Evolutionary conservation across 371 early-diverging fungal species (phyloP).

Genomic region (Fennellomyces sp.): DNA sequence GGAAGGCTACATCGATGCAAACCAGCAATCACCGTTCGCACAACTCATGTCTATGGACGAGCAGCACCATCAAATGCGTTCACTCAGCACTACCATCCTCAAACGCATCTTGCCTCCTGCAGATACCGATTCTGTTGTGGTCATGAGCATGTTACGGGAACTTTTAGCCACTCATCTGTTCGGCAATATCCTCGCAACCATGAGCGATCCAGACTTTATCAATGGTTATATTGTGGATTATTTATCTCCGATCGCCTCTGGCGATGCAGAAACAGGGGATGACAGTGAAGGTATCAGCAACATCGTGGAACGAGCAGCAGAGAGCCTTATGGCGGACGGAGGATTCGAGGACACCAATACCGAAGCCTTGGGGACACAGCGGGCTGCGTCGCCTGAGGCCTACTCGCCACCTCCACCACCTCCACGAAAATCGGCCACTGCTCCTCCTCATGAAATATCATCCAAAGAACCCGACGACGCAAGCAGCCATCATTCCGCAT

Average conservation of each 20-base stretch:
- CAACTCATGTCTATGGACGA: conserved; percentile 42
- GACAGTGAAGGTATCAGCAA: conserved; percentile 18
- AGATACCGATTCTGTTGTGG: conserved; percentile 33
- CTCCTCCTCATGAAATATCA: background rate
- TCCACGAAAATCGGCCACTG: background rate
- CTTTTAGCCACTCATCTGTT: conserved; percentile 41
- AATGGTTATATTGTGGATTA: conserved; percentile 43
- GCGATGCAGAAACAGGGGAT: background rate
- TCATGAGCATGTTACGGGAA: conserved; percentile 38
- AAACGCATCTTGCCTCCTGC: conserved; percentile 31
- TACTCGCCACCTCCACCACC: background rate
- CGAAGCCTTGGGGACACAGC: background rate
- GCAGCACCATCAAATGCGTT: conserved; percentile 42
- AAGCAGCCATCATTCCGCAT: background rate
- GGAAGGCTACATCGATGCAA: conserved; percentile 32
- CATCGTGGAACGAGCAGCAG: conserved; percentile 31
- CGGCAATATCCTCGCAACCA: conserved; percentile 30
- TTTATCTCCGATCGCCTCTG: conserved; percentile 16
- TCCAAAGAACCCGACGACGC: background rate
- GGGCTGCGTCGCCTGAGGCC: background rate
- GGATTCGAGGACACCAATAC: background rate
- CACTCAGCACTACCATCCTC: conserved; percentile 34
- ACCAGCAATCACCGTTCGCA: conserved; percentile 55
- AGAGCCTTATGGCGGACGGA: conserved; percentile 23
- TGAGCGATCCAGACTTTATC: conserved; percentile 51